A percentile compares a stretch with the other conserved stretches of the same genome.
Conservation (phyloP, 805 yeast genomes). For the Starmerella cellae region DNA sequence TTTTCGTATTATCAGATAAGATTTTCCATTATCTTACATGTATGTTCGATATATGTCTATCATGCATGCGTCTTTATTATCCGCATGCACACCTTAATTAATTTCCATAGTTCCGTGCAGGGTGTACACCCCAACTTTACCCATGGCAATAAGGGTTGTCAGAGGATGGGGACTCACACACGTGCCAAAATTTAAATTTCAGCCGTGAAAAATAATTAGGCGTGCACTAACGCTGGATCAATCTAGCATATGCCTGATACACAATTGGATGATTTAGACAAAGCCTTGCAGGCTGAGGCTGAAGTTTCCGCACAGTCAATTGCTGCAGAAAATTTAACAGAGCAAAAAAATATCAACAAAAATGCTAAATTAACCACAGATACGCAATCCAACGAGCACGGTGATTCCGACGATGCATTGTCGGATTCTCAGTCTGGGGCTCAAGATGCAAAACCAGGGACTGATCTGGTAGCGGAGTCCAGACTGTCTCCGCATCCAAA, state of each 20-base stretch:
- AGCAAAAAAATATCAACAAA: neutral
- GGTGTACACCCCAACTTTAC: neutral
- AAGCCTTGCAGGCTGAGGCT: slow-evolving; percentile 5
- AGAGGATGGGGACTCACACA: neutral
- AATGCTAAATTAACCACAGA: neutral
- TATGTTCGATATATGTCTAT: neutral
- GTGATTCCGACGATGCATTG: neutral
- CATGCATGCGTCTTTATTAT: neutral
- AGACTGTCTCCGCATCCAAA: neutral
- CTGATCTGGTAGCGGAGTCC: neutral
- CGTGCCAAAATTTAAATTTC: too few species aligned
- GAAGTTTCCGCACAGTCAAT: neutral
- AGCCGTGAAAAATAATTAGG: too few species aligned
- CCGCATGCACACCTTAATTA: neutral
- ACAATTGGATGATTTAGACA: slow-evolving; percentile 8
- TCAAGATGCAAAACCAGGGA: neutral
- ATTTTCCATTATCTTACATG: too few species aligned
- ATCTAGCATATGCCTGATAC: neutral
- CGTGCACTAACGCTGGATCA: neutral
- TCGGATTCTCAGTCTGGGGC: neutral
- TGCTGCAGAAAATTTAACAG: neutral
- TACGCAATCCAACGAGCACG: neutral
- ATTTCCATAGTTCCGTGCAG: neutral
- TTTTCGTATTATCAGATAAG: too few species aligned
- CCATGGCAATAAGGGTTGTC: neutral